Evolutionary conservation across 257 asterid genomes (phyloP).

Genomic region (Solanum habrochaites): DNA sequence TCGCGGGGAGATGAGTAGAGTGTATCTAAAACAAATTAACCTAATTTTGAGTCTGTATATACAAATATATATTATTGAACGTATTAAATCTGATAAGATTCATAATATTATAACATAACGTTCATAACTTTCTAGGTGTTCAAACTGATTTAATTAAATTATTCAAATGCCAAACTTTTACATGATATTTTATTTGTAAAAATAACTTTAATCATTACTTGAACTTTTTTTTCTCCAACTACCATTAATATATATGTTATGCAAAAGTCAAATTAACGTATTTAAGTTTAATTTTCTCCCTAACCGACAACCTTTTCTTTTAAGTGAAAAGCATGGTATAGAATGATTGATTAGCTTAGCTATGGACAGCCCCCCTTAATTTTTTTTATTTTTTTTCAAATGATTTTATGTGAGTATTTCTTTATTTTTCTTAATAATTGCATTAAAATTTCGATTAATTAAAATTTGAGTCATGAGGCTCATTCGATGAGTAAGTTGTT

Average conservation of each 20-base stretch:
- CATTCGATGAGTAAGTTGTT: neutral
- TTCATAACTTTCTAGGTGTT: neutral
- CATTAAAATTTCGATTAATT: neutral
- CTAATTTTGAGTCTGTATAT: too few species aligned
- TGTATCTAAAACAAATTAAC: too few species aligned
- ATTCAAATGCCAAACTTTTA: neutral
- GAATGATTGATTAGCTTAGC: neutral
- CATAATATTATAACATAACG: too few species aligned
- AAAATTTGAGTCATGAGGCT: neutral
- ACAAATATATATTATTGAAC: too few species aligned
- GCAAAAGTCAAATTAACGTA: neutral
- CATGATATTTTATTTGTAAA: neutral
- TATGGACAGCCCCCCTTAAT: neutral
- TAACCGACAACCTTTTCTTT: neutral
- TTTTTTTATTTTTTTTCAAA: too few species aligned
- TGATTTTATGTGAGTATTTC: too few species aligned
- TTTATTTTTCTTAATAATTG: neutral
- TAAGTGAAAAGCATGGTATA: neutral
- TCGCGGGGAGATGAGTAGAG: too few species aligned
- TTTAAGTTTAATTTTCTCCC: too few species aligned
- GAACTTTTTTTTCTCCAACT: neutral
- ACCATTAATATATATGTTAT: neutral
- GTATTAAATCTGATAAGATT: too few species aligned
- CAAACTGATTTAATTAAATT: neutral
- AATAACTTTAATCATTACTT: neutral